These are phyloP conservation scores for Kodamaea restingae DNA, from an alignment of 805 yeast genomes.

Conservation along the genomic window DNA sequence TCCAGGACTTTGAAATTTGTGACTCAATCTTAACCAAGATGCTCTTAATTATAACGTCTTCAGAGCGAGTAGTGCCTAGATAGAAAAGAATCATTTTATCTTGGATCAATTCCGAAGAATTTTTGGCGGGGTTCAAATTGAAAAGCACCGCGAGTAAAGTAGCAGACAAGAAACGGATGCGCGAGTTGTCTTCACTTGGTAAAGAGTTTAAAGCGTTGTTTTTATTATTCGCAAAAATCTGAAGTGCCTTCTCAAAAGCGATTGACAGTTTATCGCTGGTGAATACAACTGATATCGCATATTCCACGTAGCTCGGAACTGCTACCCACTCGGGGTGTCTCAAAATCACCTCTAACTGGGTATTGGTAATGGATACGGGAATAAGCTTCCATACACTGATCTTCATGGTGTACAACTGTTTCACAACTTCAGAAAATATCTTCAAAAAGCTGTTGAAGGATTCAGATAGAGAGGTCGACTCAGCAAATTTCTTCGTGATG, in stretches of 20 bases:
- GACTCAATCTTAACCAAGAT: slow-evolving; percentile 59
- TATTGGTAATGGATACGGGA: slow-evolving; percentile 46
- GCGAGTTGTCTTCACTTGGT: slow-evolving; percentile 18
- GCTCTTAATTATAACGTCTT: slow-evolving; percentile 59
- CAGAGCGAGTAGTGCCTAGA: slow-evolving; percentile 56
- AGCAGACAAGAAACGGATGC: slow-evolving; percentile 40
- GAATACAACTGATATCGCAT: slow-evolving; percentile 38
- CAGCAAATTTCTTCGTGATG: slow-evolving; percentile 63
- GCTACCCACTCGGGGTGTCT: slow-evolving; percentile 43
- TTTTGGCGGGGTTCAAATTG: slow-evolving; percentile 39
- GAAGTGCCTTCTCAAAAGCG: slow-evolving; percentile 53
- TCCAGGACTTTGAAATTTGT: slow-evolving; percentile 54
- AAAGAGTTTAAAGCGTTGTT: slow-evolving; percentile 28
- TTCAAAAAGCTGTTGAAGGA: slow-evolving; percentile 31
- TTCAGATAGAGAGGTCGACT: slow-evolving; percentile 26
- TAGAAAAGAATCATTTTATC: slow-evolving; percentile 47
- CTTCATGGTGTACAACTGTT: slow-evolving; percentile 9
- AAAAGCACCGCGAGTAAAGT: slow-evolving; percentile 49
- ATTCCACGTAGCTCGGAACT: slow-evolving; percentile 40
- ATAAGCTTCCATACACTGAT: slow-evolving; percentile 33
- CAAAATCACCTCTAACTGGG: slow-evolving; percentile 64
- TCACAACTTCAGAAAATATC: slow-evolving; percentile 16
- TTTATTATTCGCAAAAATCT: slow-evolving; percentile 57
- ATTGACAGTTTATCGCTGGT: slow-evolving; percentile 30
- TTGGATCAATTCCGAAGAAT: slow-evolving; percentile 47